Percentiles rank a stretch among this genome's conserved stretches.
phyloP scores from a whole-genome alignment of 2,329 filamentous ascomycete species.

The Aspergillus texensis region DNA sequence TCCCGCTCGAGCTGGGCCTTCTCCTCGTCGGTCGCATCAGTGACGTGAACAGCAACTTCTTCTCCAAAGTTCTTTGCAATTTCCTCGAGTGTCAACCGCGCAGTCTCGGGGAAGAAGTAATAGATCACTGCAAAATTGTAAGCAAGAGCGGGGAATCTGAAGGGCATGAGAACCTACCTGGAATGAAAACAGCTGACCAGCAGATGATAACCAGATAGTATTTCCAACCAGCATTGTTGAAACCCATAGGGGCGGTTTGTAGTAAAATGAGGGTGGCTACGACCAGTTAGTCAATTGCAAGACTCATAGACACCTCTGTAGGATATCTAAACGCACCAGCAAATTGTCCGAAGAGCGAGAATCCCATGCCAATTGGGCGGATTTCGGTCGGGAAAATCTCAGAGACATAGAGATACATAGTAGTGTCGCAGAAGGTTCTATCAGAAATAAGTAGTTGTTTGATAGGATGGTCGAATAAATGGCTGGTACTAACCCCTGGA shows the following conservation, averaged over 20 bases:
- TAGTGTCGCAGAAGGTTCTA: conserved; percentile 51
- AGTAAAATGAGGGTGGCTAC: conserved; percentile 52
- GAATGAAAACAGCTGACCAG: conserved; percentile 48
- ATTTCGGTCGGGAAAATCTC: conserved; percentile 56
- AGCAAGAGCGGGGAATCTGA: not conserved
- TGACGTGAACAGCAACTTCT: conserved; percentile 52
- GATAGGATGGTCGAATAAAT: not conserved
- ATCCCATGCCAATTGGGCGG: conserved; percentile 55
- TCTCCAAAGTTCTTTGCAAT: conserved; percentile 53
- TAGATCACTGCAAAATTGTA: conserved; percentile 39
- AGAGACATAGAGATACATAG: conserved; percentile 50
- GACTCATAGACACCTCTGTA: not conserved
- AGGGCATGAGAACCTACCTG: conserved; percentile 25
- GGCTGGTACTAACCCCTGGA: conserved; percentile 44
- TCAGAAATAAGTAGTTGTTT: conserved; percentile 12
- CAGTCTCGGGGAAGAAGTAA: conserved; percentile 50
- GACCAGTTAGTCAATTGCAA: conserved; percentile 1
- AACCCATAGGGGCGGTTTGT: conserved; percentile 50
- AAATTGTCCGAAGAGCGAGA: conserved; percentile 55
- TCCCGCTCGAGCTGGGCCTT: conserved; percentile 23
- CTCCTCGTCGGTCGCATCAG: conserved; percentile 47
- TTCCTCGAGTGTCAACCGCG: conserved; percentile 49
- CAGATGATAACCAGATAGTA: conserved; percentile 54
- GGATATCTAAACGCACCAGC: conserved; percentile 31
- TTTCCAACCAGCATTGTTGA: conserved; percentile 52